Evolutionary conservation across 441 rosid species (phyloP).

Genomic region (Daphne laureola): DNA sequence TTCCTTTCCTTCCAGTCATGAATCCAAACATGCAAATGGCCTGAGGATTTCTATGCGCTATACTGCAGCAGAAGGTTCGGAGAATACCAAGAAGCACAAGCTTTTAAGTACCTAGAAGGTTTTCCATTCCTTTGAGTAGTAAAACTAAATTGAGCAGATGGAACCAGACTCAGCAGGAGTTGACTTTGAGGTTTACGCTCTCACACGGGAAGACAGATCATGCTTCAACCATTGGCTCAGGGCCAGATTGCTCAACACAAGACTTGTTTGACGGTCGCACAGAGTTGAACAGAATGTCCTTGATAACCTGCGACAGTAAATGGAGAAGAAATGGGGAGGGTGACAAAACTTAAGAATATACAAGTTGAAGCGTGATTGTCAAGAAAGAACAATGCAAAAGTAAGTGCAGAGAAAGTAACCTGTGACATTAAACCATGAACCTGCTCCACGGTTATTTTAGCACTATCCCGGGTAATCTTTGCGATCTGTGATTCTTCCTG

Average conservation of each 20-base stretch:
- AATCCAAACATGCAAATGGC: too few relatives aligned
- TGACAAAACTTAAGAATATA: background rate
- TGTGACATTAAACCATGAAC: conserved; percentile 98
- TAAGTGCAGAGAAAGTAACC: conserved; percentile 29
- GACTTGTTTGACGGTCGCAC: conserved; percentile 49
- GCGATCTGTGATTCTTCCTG: conserved; percentile 95
- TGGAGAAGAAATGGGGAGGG: background rate
- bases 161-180: background rate
- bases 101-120: background rate
- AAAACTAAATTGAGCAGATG: conserved; percentile 9
- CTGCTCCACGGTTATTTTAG: conserved; percentile 94
- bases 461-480: conserved; percentile 91
- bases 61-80: too few relatives aligned
- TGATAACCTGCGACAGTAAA: conserved; percentile 53
- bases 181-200: conserved; percentile 2
- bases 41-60: too few relatives aligned
- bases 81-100: too few relatives aligned
- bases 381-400: too few relatives aligned
- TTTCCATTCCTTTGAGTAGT: conserved; percentile 7
- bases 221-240: conserved; percentile 93
- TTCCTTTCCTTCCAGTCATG: too few relatives aligned
- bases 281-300: conserved; percentile 90
- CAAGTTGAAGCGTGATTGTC: background rate
- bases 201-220: conserved; percentile 25
- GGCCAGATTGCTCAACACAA: conserved; percentile 43